Base-by-base conservation (phyloP, 2,329 filamentous ascomycete genomes). In the Diaporthe humulicola region DNA sequence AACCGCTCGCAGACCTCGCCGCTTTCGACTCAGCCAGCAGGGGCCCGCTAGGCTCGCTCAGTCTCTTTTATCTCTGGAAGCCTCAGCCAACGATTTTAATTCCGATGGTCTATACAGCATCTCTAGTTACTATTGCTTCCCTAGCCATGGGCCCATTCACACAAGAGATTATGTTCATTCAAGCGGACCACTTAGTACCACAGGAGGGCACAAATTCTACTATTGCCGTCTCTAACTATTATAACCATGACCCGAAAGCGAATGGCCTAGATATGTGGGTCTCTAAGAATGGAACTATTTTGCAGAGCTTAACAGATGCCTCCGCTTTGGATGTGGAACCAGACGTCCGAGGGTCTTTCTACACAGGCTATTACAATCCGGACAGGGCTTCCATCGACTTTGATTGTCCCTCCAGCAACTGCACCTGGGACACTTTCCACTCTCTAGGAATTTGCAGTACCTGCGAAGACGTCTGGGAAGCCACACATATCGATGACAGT, bases 101-200 rank as follows among this genome's bases (percentile, higher is more conserved):
- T 30, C 60, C 60, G 14, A 48, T 64, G 60, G 60, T 33, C 25
- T 64, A 64, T 48, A 17, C 40, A 3, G 60, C 60, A 14, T 64
- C 60, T 15, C 19, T 64, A 19, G 33, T 64, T 14, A 64, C 60
- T 15, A 42, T 48, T 22, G 60, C 40, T 9, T 15, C 25, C 40
- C 17, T 64, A 25, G 60, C 40, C 17, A 64, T 48, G 60, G 60
- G 40, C 9, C 40, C 60, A 4, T 48, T 64, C 1, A 64, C 25
- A 7, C 60, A 45, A 5, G 8, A 64, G 12, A 1, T 45, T 0
- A 64, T 64, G 9, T 22, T 4, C 1, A 17, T 45, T 15, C 60
- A 64, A 33, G 40, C 60, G 22, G 60, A 33, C 25, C 19, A 45
- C 25, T 22, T 30, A 40, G 60, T 45, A 15, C 15, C 17, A 10